These are phyloP conservation scores for Yamadazyma nakazawae DNA, from an alignment of 805 yeast species.

Conservation along the genomic window DNA sequence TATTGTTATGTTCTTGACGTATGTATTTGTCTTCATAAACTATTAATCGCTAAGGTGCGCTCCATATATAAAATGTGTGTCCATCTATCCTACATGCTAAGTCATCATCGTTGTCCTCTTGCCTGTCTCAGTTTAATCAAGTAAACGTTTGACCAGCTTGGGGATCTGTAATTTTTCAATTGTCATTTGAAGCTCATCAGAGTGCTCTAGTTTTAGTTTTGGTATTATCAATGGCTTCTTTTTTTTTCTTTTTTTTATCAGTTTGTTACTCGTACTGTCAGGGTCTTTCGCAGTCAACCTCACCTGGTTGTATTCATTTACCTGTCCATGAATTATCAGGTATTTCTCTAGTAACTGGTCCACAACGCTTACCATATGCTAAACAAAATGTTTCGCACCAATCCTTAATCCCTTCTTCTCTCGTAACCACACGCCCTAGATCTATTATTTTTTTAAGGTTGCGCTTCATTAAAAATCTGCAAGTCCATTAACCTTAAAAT, in stretches of 20 bases:
- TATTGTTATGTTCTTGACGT: too few species aligned
- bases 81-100: too few species aligned
- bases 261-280: neutral
- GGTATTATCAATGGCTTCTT: slow-evolving; percentile 8
- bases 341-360: slow-evolving; percentile 4
- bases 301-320: neutral
- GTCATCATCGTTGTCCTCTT: neutral
- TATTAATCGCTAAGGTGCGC: too few species aligned
- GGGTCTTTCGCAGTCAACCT: neutral
- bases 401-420: neutral
- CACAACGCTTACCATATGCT: neutral
- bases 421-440: neutral
- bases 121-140: neutral
- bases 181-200: slow-evolving; percentile 3
- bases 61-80: too few species aligned
- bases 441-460: neutral
- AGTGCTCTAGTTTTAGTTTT: neutral
- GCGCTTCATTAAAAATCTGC: too few species aligned
- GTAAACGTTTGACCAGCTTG: slow-evolving; percentile 3
- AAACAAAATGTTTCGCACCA: neutral
- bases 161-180: slow-evolving; percentile 7
- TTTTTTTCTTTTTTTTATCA: neutral
- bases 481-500: too few species aligned
- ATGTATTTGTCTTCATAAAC: too few species aligned
- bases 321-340: slow-evolving; percentile 9